Evolutionary conservation across 495 filamentous ascomycete genomes (phyloP).

Genomic region (Lophium mytilinum): DNA sequence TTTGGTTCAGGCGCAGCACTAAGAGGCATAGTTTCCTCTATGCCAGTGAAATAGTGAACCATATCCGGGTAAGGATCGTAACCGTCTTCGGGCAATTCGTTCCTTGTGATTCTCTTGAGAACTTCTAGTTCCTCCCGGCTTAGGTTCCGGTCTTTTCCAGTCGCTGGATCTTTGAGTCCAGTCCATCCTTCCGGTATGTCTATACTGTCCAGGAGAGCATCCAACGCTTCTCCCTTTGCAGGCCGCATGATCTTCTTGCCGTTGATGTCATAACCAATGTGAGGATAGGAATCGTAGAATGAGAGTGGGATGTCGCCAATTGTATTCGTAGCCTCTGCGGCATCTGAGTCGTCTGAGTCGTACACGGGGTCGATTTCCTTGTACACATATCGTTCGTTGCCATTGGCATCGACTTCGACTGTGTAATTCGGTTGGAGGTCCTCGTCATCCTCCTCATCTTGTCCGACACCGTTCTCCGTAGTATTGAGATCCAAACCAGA

Average conservation of each 20-base stretch:
- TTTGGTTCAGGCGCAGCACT: slow-evolving; percentile 94
- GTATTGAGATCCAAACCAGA: not conserved
- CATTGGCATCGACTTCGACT: slow-evolving; percentile 60
- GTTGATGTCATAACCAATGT: slow-evolving; percentile 98
- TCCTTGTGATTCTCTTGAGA: slow-evolving; percentile 80
- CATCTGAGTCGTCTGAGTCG: slow-evolving; percentile 89
- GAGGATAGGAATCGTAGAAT: slow-evolving; percentile 95
- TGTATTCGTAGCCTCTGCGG: slow-evolving; percentile 70
- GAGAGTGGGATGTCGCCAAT: slow-evolving; percentile 90
- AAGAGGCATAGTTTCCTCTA: slow-evolving; percentile 86
- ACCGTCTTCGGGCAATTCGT: slow-evolving; percentile 76
- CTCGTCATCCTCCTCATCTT: slow-evolving; percentile 30
- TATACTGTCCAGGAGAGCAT: slow-evolving; percentile 90
- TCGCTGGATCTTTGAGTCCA: slow-evolving; percentile 84
- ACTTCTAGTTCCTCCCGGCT: slow-evolving; percentile 84
- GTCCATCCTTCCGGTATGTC: slow-evolving; percentile 99
- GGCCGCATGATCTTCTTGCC: slow-evolving; percentile 96
- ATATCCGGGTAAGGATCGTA: slow-evolving; percentile 87
- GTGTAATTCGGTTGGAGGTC: slow-evolving; percentile 48
- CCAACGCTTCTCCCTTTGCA: slow-evolving; percentile 85
- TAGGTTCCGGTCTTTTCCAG: slow-evolving; percentile 83
- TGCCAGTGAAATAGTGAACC: slow-evolving; percentile 86
- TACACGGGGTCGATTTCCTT: slow-evolving; percentile 90
- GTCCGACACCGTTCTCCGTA: slow-evolving; percentile 26
- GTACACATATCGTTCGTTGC: slow-evolving; percentile 68